Evolutionary conservation across 352 stramenopile genomes (phyloP).

Genomic region (Albugo candida): DNA sequence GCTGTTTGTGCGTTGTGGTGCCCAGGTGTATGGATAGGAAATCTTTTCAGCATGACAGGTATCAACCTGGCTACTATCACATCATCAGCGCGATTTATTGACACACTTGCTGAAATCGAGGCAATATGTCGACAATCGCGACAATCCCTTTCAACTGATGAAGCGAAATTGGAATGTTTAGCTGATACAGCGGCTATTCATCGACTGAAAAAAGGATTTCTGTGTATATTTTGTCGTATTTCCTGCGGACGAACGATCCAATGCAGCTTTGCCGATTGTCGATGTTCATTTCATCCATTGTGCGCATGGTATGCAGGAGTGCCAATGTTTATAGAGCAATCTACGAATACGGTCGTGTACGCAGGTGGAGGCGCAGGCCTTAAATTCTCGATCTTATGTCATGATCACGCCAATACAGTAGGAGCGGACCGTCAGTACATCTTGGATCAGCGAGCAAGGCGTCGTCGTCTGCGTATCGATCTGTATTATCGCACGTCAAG

Average conservation of each 20-base stretch:
- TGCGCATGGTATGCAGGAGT: conserved; percentile 74
- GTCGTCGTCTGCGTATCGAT: neutral
- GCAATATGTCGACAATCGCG: conserved; percentile 1
- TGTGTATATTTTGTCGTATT: conserved; percentile 57
- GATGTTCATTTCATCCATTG: conserved; percentile 57
- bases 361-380: conserved; percentile 49
- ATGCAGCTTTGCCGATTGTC: conserved; percentile 32
- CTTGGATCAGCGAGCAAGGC: neutral
- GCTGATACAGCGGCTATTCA: neutral
- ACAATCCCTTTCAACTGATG: conserved; percentile 1
- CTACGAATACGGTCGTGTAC: conserved; percentile 37
- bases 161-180: neutral
- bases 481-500: neutral
- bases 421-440: neutral
- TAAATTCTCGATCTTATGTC: conserved; percentile 44
- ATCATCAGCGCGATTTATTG: conserved; percentile 26
- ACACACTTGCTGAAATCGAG: conserved; percentile 33
- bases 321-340: conserved; percentile 37
- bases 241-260: conserved; percentile 52
- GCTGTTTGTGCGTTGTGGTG: conserved; percentile 80
- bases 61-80: conserved; percentile 40
- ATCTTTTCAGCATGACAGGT: conserved; percentile 51
- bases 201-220: conserved; percentile 10
- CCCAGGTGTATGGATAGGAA: conserved; percentile 70
- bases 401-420: neutral